Evolutionary conservation across 371 early-diverging fungal species (phyloP).

Genomic region (Mortierella sp.): DNA sequence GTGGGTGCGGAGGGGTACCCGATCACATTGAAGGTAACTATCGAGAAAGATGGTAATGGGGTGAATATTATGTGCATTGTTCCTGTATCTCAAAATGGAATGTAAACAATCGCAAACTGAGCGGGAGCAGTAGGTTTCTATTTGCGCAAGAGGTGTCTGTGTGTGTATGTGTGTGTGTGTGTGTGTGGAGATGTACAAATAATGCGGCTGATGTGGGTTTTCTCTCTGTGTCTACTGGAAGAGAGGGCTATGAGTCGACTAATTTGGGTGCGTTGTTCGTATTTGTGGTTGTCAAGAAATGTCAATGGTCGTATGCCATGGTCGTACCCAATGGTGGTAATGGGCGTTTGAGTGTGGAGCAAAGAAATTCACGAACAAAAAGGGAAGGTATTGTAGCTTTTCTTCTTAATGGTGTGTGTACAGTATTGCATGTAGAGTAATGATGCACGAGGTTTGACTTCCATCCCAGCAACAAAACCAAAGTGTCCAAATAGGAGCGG

Average conservation of each 20-base stretch:
- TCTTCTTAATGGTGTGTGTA: background rate
- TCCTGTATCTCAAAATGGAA: background rate
- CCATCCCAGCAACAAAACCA: background rate
- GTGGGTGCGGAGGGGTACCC: constrained; percentile 6
- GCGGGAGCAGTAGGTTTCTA: background rate
- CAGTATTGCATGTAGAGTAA: background rate
- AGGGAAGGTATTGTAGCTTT: background rate
- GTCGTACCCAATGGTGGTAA: background rate
- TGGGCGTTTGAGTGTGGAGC: background rate
- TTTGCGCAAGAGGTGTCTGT: background rate
- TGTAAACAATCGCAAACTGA: background rate
- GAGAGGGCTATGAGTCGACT: no score
- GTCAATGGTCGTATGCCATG: background rate
- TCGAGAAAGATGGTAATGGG: background rate
- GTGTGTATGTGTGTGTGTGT: no score
- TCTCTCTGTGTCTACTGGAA: no score
- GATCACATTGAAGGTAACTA: constrained; percentile 26
- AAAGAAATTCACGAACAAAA: background rate
- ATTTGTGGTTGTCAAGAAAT: background rate
- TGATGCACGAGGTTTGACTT: background rate
- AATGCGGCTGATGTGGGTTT: no score
- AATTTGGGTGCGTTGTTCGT: background rate
- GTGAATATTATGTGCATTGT: background rate
- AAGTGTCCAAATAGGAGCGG: background rate
- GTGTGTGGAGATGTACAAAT: no score